A percentile compares a stretch with the other conserved stretches of the same genome.
These are phyloP conservation scores for Yamadazyma siamensis DNA, from an alignment of 1,139 yeast genomes.

Conservation along the genomic window DNA sequence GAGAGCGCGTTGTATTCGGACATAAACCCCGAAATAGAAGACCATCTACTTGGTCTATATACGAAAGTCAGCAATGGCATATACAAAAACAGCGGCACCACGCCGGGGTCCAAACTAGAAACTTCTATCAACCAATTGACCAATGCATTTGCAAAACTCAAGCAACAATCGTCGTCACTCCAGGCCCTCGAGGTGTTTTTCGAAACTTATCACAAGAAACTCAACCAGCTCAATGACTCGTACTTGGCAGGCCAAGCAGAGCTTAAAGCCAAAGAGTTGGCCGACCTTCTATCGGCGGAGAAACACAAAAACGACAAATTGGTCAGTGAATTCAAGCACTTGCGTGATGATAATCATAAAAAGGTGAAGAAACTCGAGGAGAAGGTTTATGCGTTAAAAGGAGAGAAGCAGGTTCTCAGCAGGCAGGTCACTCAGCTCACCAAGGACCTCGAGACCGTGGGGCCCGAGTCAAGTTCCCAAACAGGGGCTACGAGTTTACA, in stretches of 20 bases:
- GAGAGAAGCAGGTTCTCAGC: slow-evolving; percentile 17
- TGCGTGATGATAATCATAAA: slow-evolving; percentile 18
- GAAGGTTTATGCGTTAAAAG: slow-evolving; percentile 14
- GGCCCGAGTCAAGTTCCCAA: too few relatives aligned
- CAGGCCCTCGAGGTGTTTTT: slow-evolving; percentile 29
- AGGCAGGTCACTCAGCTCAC: slow-evolving; percentile 9
- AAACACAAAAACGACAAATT: slow-evolving; percentile 16
- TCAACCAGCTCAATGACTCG: slow-evolving; percentile 27
- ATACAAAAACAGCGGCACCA: slow-evolving; percentile 59
- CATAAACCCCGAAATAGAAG: slow-evolving; percentile 60
- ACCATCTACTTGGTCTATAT: slow-evolving; percentile 53
- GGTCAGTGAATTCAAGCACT: slow-evolving; percentile 16
- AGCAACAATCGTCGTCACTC: slow-evolving; percentile 36
- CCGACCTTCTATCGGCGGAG: slow-evolving; percentile 21
- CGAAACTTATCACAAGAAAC: slow-evolving; percentile 22
- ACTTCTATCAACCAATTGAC: slow-evolving; percentile 28
- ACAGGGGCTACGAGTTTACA: too few relatives aligned
- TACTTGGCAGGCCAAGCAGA: slow-evolving; percentile 25
- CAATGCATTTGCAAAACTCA: slow-evolving; percentile 27
- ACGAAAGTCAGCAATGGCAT: slow-evolving; percentile 58
- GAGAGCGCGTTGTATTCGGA: slow-evolving; percentile 83
- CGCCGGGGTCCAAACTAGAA: slow-evolving; percentile 52
- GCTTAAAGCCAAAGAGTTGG: slow-evolving; percentile 17
- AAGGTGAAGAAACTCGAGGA: slow-evolving; percentile 19
- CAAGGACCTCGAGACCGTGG: slow-evolving; percentile 1